A percentile compares a stretch with the other conserved stretches of the same genome.
Evolutionary conservation across 306 rosid species (phyloP).

Genomic region (Abrus precatorius): DNA sequence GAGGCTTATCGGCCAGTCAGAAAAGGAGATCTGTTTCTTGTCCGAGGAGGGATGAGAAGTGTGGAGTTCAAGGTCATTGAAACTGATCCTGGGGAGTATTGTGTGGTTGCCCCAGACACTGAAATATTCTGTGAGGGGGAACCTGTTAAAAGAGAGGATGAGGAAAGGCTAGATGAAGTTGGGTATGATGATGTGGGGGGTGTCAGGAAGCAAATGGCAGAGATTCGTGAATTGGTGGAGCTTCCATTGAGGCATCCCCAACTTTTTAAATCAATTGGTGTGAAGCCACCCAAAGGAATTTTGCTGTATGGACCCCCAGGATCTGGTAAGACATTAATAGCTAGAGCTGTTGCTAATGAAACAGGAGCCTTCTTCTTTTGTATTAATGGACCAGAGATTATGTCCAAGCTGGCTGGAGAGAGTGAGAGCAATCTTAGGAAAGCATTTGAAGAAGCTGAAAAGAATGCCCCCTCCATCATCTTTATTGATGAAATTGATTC

Average conservation of each 20-base stretch:
- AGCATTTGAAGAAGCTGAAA: conserved; percentile 79
- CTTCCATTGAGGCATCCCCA: conserved; percentile 77
- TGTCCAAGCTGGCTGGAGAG: conserved; percentile 77
- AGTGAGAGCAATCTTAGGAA: conserved; percentile 78
- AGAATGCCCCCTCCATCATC: conserved; percentile 74
- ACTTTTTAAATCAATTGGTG: conserved; percentile 74
- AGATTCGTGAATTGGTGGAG: conserved; percentile 75
- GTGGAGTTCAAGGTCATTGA: conserved; percentile 42
- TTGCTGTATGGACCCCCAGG: conserved; percentile 65
- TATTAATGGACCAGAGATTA: conserved; percentile 35
- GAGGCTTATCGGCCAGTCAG: conserved; percentile 77
- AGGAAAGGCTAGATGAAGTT: conserved; percentile 68
- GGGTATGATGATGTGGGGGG: conserved; percentile 85
- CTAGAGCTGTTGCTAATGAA: no score
- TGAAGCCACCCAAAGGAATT: conserved; percentile 78
- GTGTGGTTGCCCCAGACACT: conserved; percentile 78
- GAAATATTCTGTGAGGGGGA: conserved; percentile 75
- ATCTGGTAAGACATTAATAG: no score
- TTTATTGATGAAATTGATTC: conserved; percentile 78
- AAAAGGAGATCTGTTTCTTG: conserved; percentile 71
- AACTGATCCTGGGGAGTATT: conserved; percentile 74
- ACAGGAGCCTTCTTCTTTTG: no score
- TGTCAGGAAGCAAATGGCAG: conserved; percentile 78
- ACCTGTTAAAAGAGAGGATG: conserved; percentile 74
- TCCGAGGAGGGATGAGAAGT: conserved; percentile 75